Base-by-base conservation (phyloP, 2,329 filamentous ascomycete genomes). In the Aureobasidium sp. region DNA sequence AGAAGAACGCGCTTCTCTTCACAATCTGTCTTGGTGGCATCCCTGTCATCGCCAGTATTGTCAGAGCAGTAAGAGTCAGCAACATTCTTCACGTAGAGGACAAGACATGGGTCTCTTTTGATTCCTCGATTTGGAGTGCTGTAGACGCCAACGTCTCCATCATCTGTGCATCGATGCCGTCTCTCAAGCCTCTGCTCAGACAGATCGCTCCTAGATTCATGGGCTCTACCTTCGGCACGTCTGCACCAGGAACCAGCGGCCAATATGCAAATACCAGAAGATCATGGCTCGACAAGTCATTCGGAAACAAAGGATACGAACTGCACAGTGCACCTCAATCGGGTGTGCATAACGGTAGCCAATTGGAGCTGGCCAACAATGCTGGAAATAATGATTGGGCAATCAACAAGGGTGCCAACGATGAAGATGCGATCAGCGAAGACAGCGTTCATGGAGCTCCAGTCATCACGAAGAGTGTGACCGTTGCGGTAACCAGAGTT, bases 101-200 rank as follows among this genome's bases (percentile, higher is more conserved):
- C 37, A 49, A 60, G 37, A 51, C 57, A 4, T 60, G 57, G 57
- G 36, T 49, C 17, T 60, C 57, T 2, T 60, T 49, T 14, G 57
- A 60, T 25, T 49, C 57, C 0, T 60, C 57, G 2, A 60, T 60
- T 17, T 60, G 57, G 57, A 60, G 57, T 17, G 57, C 57, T 20
- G 47, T 60, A 7, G 57, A 60, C 22, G 45, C 45, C 34, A 60
- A 60, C 22, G 45, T 60, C 6, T 60, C 57, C 17, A 60, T 60
- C n/a, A 51, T 60, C 36, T 61, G 57, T 15, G 57, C 57, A 52
- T 42, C 57, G 4, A 37, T 44, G 2, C 57, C 57, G 14, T 41
- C 47, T 42, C 34, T 61, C 45, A 61, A 61, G n/a, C 57, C 57
- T 41, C 57, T 61, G 34, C 47, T 61, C 25, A 20, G 57, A 42